Conservation (phyloP, 495 filamentous ascomycete genomes). For the Hyphodiscus hymeniophilus region DNA sequence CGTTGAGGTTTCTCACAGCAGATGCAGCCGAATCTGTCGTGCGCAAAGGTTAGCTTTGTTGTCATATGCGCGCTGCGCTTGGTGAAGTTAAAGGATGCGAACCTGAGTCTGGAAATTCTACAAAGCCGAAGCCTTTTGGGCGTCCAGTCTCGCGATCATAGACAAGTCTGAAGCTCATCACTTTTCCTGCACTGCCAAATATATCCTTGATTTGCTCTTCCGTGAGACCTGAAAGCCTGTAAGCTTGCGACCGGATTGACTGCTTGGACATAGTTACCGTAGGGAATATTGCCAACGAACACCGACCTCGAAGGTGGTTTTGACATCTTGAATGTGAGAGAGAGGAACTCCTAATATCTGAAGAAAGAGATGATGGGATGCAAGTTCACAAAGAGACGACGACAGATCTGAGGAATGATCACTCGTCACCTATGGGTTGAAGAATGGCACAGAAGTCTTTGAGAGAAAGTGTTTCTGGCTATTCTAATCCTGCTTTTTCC, state of each 20-base stretch:
- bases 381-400: constrained; percentile 11
- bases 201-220: constrained; percentile 93
- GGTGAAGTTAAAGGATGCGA: constrained; percentile 9
- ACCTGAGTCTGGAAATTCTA: constrained; percentile 78
- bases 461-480: constrained; percentile 23
- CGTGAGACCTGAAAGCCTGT: constrained; percentile 51
- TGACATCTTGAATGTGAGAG: constrained; percentile 32
- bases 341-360: neutral
- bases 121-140: constrained; percentile 95
- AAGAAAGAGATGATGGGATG: constrained; percentile 1
- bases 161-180: constrained; percentile 87
- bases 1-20: constrained; percentile 91
- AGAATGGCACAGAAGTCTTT: constrained; percentile 27
- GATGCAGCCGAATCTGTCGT: constrained; percentile 76
- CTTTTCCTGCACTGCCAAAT: constrained; percentile 77
- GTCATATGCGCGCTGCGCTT: neutral
- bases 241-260: neutral
- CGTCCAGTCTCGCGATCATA: constrained; percentile 93
- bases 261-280: constrained; percentile 34
- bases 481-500: constrained; percentile 20
- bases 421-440: constrained; percentile 19
- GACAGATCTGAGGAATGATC: constrained; percentile 18
- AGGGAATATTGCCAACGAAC: constrained; percentile 82
- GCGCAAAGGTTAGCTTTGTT: constrained; percentile 3
- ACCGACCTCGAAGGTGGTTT: constrained; percentile 50